phyloP scores from a whole-genome alignment of 805 yeast species.

The Zygosaccharomyces gambellarensis region DNA sequence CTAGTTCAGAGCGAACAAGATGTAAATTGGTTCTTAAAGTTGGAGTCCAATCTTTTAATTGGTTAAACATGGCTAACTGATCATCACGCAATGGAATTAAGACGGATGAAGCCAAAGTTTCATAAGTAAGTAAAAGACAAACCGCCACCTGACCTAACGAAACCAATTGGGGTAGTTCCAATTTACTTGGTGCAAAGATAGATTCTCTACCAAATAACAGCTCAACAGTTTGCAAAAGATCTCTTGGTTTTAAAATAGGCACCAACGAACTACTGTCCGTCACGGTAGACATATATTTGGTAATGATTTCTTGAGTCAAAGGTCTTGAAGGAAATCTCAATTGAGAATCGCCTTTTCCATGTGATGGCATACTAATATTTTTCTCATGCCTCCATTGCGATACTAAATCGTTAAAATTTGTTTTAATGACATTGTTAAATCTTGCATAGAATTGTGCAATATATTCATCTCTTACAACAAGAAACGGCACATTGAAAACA shows the following conservation, averaged over 20 bases:
- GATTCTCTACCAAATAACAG: slow-evolving; percentile 22
- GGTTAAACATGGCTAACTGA: slow-evolving; percentile 15
- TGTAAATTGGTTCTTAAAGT: slow-evolving; percentile 16
- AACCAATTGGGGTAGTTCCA: slow-evolving; percentile 21
- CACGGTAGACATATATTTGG: slow-evolving; percentile 18
- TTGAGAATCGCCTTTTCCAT: slow-evolving; percentile 9
- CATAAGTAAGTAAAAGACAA: slow-evolving; percentile 24
- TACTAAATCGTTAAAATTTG: slow-evolving; percentile 14
- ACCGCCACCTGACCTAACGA: slow-evolving; percentile 21
- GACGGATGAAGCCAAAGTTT: slow-evolving; percentile 28
- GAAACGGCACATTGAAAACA: slow-evolving; percentile 20
- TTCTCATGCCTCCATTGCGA: slow-evolving; percentile 13
- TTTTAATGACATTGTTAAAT: slow-evolving; percentile 11
- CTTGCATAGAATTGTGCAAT: slow-evolving; percentile 20
- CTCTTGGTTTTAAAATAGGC: slow-evolving; percentile 26
- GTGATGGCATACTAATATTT: slow-evolving; percentile 6
- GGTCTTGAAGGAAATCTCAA: slow-evolving; percentile 21
- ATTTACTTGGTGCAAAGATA: slow-evolving; percentile 14
- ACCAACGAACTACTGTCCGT: slow-evolving; percentile 21
- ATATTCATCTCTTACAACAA: slow-evolving; percentile 24
- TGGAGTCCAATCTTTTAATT: slow-evolving; percentile 14
- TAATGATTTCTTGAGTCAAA: slow-evolving; percentile 18
- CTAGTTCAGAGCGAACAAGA: slow-evolving; percentile 19
- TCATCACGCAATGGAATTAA: slow-evolving; percentile 28
- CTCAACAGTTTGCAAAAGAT: slow-evolving; percentile 19